Conservation (phyloP, 2,329 filamentous ascomycete species). For the Nothophaeocryptopus gaeumannii region DNA sequence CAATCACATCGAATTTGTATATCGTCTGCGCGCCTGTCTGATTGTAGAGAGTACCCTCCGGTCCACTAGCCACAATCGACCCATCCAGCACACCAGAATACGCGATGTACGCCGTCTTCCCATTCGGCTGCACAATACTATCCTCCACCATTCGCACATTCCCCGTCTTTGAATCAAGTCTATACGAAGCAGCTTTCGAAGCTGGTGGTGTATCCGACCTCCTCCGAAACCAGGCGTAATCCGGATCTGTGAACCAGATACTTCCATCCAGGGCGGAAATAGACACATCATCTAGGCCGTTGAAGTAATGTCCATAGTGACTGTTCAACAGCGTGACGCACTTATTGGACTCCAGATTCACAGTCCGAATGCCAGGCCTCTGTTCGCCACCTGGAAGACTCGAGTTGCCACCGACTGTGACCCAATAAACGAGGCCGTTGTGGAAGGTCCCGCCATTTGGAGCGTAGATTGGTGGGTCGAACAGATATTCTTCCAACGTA, state of each 20-base stretch:
- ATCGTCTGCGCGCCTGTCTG: constrained; percentile 12
- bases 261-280: constrained; percentile 42
- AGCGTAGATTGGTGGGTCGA: constrained; percentile 42
- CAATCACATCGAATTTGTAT: constrained; percentile 19
- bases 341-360: constrained; percentile 45
- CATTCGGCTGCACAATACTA: constrained; percentile 44
- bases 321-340: constrained; percentile 44
- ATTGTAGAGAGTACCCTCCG: constrained; percentile 1
- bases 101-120: constrained; percentile 45
- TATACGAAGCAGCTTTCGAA: constrained; percentile 36
- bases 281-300: constrained; percentile 43
- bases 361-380: constrained; percentile 41
- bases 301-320: constrained; percentile 48
- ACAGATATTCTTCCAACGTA: constrained; percentile 39
- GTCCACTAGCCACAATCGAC: neutral
- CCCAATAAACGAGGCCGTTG: constrained; percentile 41
- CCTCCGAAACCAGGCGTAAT: constrained; percentile 19
- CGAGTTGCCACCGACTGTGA: constrained; percentile 8
- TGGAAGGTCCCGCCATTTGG: constrained; percentile 43
- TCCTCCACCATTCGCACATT: constrained; percentile 43
- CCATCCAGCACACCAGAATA: constrained; percentile 36
- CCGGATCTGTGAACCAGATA: constrained; percentile 51
- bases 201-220: constrained; percentile 17
- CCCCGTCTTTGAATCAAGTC: constrained; percentile 43
- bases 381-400: constrained; percentile 27